Evolutionary conservation across 495 filamentous ascomycete species (phyloP), one percentile per base, ranked within the genome.

Genomic region (Penicillium coffeae): DNA sequence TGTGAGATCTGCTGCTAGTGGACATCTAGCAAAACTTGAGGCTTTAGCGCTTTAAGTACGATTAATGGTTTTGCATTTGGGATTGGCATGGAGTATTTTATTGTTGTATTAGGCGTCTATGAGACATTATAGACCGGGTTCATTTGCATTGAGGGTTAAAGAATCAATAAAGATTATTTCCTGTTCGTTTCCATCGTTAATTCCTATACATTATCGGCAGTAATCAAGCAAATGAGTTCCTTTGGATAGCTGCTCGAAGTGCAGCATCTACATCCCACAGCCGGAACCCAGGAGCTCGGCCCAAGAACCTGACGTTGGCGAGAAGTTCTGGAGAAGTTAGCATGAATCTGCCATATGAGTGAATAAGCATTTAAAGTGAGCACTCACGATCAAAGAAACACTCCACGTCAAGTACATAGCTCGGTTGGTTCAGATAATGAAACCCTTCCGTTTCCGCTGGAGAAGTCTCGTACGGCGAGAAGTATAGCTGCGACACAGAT

Each of bases 1-100:
- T 66, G 59, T 34, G 70, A 75, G 52, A 63, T 63, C 30, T 75
- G 71, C 67, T 73, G 71, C 44, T 74, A 74, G 44, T 30, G 25
- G 25, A 4, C 10, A 10, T 30, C 10, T 10, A 30, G 10, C 4
- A 13, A 15, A 22, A 30, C 25, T 30, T 10, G 25, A 30, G 10
- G 4, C 5, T 5, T 30, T 4, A 30, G 25, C 4, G 10, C 25
- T 10, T 30, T 30, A 30, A 10, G 25, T 5, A 30, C 25, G 25
- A 4, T 30, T 30, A 30, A 30, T 30, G 25, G 25, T 30, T 30
- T 30, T 30, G 25, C 25, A 30, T 30, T 4, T 30, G 25, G 25
- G 25, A 33, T 48, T 30, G n/a, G n/a, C 25, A 30, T 10, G 25
- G 25, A 4, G 25, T 30, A 30, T 30, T 9, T 38, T 21, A 18